These are phyloP conservation scores for Talaromyces piceae DNA, from an alignment of 2,329 filamentous ascomycete species.

Conservation along the genomic window DNA sequence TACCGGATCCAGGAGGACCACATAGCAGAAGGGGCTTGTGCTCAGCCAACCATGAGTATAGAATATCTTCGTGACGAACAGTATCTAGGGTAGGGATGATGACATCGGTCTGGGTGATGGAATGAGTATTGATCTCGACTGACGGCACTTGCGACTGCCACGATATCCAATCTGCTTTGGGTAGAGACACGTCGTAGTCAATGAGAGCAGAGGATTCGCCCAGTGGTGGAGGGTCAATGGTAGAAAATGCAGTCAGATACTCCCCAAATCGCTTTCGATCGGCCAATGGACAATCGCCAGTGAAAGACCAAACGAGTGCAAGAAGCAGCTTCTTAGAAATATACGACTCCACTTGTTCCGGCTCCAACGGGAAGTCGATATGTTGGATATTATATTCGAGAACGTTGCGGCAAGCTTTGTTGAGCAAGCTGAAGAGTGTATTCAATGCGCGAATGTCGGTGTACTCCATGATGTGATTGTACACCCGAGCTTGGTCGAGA, in stretches of 20 bases:
- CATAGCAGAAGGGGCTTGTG: constrained; percentile 96
- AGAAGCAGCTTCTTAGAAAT: constrained; percentile 90
- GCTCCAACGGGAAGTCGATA: constrained; percentile 83
- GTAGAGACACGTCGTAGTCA: constrained; percentile 86
- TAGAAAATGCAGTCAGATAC: constrained; percentile 71
- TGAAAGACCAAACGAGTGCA: constrained; percentile 89
- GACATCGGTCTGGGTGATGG: constrained; percentile 93
- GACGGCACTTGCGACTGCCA: constrained; percentile 94
- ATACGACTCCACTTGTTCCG: constrained; percentile 82
- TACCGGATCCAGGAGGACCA: constrained; percentile 95
- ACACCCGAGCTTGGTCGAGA: constrained; percentile 65
- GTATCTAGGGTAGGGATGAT: constrained; percentile 98
- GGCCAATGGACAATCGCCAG: constrained; percentile 81
- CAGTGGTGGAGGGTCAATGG: constrained; percentile 74
- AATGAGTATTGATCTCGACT: constrained; percentile 97
- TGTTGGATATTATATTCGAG: constrained; percentile 96
- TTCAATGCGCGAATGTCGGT: constrained; percentile 83
- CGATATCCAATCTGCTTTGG: constrained; percentile 77
- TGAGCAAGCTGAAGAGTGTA: constrained; percentile 89
- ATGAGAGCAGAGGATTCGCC: constrained; percentile 79
- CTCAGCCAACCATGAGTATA: constrained; percentile 98
- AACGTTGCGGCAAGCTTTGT: constrained; percentile 85
- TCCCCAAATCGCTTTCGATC: constrained; percentile 90
- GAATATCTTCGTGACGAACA: constrained; percentile 94
- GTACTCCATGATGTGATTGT: constrained; percentile 98